phyloP scores from a whole-genome alignment of 495 filamentous ascomycete genomes.

The Viridothelium virens region DNA sequence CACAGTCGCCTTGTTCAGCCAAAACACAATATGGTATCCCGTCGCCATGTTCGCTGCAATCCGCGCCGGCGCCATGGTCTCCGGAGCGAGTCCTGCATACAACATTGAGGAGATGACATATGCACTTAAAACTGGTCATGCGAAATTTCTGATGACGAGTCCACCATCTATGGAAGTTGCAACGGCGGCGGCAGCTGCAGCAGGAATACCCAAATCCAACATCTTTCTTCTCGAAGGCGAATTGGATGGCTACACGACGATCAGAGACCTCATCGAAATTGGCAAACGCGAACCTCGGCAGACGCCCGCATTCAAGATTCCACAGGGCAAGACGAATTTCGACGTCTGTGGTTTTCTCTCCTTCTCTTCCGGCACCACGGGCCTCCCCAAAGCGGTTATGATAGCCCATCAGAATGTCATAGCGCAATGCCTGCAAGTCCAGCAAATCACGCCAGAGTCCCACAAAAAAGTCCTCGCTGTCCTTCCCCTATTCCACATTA shows the following conservation, averaged over 20 bases:
- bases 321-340: conserved; percentile 44
- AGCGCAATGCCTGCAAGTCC: conserved; percentile 52
- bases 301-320: conserved; percentile 38
- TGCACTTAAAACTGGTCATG: conserved; percentile 46
- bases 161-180: conserved; percentile 45
- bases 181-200: conserved; percentile 43
- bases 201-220: conserved; percentile 43
- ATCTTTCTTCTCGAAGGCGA: conserved; percentile 51
- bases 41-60: conserved; percentile 49
- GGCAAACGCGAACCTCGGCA: conserved; percentile 38
- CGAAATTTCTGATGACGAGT: conserved; percentile 50
- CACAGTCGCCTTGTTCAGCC: conserved; percentile 49
- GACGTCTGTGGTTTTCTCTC: conserved; percentile 50
- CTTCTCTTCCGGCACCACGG: conserved; percentile 50
- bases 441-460: conserved; percentile 41
- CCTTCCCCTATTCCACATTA: conserved; percentile 47
- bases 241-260: conserved; percentile 40
- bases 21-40: conserved; percentile 55
- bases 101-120: conserved; percentile 57
- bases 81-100: conserved; percentile 52
- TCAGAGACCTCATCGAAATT: conserved; percentile 44
- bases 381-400: conserved; percentile 51
- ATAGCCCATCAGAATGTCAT: conserved; percentile 58
- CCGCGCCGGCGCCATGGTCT: conserved; percentile 45
- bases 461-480: conserved; percentile 46